These are phyloP conservation scores for Trichoderma aggressivum DNA, from an alignment of 2,329 filamentous ascomycete species.

Conservation along the genomic window DNA sequence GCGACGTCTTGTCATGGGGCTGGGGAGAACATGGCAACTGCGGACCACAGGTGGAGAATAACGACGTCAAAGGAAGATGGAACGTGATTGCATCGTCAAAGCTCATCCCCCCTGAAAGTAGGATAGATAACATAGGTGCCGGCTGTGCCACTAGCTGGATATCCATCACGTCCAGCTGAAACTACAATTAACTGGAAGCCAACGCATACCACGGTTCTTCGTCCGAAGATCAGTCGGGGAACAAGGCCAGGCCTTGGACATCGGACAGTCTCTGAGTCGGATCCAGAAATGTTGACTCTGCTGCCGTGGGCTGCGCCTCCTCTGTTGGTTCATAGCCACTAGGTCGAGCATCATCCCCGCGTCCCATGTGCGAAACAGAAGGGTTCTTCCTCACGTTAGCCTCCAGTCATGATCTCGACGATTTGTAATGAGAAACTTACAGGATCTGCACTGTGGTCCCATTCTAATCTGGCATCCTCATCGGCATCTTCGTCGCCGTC, in stretches of 20 bases:
- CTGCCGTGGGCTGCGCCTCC: constrained; percentile 21
- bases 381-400: constrained; percentile 41
- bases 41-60: constrained; percentile 61
- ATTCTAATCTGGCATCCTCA: constrained; percentile 65
- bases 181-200: background rate
- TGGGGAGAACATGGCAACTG: constrained; percentile 99
- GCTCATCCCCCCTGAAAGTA: constrained; percentile 48
- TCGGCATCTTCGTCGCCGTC: constrained; percentile 60
- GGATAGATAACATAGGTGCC: constrained; percentile 65
- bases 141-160: constrained; percentile 91
- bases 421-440: constrained; percentile 40
- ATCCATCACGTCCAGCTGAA: constrained; percentile 37
- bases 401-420: background rate
- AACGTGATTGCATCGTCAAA: constrained; percentile 62
- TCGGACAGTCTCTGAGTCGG: constrained; percentile 74
- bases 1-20: constrained; percentile 78
- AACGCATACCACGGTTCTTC: background rate
- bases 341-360: constrained; percentile 31
- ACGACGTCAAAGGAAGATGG: constrained; percentile 66
- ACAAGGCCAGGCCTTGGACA: constrained; percentile 49
- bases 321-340: constrained; percentile 23
- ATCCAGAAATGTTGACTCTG: constrained; percentile 47
- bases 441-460: constrained; percentile 66
- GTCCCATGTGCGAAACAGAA: constrained; percentile 43
- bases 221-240: constrained; percentile 33